Evolutionary conservation across 2,329 filamentous ascomycete species (phyloP).

Genomic region (Corynespora cassiicola): DNA sequence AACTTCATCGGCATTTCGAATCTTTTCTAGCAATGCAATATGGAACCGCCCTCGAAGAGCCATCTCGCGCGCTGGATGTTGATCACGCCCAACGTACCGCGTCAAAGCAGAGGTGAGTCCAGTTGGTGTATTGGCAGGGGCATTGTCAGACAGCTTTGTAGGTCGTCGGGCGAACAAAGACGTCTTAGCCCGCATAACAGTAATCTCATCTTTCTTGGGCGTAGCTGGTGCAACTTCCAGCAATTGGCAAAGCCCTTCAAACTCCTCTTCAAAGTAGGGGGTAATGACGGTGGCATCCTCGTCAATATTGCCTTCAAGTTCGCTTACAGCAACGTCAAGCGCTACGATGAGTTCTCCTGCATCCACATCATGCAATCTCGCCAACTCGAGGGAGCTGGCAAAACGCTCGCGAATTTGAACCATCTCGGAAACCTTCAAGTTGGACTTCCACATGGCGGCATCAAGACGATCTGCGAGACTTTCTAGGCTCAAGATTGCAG

Average conservation of each 20-base stretch:
- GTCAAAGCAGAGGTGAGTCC: constrained; percentile 29
- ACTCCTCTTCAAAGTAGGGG: constrained; percentile 45
- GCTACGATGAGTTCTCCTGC: constrained; percentile 33
- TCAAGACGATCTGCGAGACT: constrained; percentile 55
- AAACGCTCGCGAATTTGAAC: constrained; percentile 43
- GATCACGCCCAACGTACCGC: constrained; percentile 31
- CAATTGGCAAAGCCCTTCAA: constrained; percentile 46
- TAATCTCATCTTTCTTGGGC: constrained; percentile 14
- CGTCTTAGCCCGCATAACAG: constrained; percentile 30
- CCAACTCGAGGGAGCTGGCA: constrained; percentile 38
- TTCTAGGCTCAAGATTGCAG: constrained; percentile 51
- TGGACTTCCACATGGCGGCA: constrained; percentile 43
- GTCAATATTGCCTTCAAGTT: constrained; percentile 35
- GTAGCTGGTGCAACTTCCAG: constrained; percentile 33
- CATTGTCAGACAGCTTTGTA: constrained; percentile 30
- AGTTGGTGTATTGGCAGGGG: constrained; percentile 15
- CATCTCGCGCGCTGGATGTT: constrained; percentile 24
- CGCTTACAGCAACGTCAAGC: constrained; percentile 34
- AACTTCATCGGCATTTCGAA: constrained; percentile 42
- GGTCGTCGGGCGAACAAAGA: constrained; percentile 43
- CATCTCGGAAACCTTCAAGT: constrained; percentile 40
- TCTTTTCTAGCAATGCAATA: constrained; percentile 26
- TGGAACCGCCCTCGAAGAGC: constrained; percentile 38
- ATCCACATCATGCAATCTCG: constrained; percentile 34
- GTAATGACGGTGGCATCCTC: constrained; percentile 31